These are phyloP conservation scores for Starmerella cellae DNA, from an alignment of 805 yeast species.

Conservation along the genomic window DNA sequence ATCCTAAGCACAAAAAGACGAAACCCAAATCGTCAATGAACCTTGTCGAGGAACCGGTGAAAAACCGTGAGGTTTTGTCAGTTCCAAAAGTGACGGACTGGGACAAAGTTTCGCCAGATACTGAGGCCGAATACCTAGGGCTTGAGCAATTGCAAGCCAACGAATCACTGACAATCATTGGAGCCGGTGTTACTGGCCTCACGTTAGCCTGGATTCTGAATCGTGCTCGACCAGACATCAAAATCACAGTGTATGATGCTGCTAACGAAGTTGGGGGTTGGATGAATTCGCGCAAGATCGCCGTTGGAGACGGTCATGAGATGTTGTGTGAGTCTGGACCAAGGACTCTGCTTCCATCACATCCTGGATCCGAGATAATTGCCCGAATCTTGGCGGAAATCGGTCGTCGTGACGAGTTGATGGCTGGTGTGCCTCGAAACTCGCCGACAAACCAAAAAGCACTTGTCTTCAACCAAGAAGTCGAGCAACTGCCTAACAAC, in stretches of 20 bases:
- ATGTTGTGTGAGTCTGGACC: slow-evolving; percentile 72
- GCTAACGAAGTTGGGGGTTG: slow-evolving; percentile 59
- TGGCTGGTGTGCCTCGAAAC: slow-evolving; percentile 44
- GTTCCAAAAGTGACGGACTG: slow-evolving; percentile 15
- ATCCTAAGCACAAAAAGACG: background rate
- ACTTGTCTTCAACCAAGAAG: slow-evolving; percentile 32
- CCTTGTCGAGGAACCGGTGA: background rate
- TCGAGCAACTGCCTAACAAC: slow-evolving; percentile 25
- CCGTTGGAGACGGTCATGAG: background rate
- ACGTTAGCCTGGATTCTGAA: slow-evolving; percentile 36
- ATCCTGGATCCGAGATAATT: slow-evolving; percentile 44
- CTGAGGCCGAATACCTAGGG: slow-evolving; percentile 23
- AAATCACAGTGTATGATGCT: slow-evolving; percentile 50
- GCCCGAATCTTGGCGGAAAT: slow-evolving; percentile 29
- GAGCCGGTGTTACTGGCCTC: slow-evolving; percentile 82
- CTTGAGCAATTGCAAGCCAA: slow-evolving; percentile 25
- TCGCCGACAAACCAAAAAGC: slow-evolving; percentile 64
- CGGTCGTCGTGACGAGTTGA: slow-evolving; percentile 33
- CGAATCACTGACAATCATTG: slow-evolving; percentile 53
- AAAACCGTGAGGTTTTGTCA: background rate
- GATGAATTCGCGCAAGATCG: slow-evolving; percentile 30
- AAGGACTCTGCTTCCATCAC: slow-evolving; percentile 70
- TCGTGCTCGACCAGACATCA: slow-evolving; percentile 63
- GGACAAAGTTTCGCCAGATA: slow-evolving; percentile 23
- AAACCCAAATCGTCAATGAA: background rate